phyloP scores from a whole-genome alignment of 2,329 filamentous ascomycete species.

The Chrysoporthe austroafricana region DNA sequence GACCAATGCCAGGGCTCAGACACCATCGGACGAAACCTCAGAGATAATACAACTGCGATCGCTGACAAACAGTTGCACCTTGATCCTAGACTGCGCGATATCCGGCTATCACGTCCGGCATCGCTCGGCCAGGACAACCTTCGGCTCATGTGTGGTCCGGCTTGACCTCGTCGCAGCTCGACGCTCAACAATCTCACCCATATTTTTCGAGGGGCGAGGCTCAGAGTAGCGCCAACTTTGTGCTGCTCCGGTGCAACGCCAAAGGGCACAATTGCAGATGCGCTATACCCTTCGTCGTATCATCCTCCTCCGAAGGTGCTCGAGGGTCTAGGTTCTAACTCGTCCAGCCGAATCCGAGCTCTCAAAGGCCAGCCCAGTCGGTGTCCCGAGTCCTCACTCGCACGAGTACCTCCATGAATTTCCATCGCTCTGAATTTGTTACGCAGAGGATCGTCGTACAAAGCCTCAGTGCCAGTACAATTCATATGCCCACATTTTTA shows the following conservation, averaged over 20 bases:
- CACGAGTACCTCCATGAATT: not conserved
- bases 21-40: not conserved
- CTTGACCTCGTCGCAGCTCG: not conserved
- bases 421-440: not conserved
- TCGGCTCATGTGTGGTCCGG: not conserved
- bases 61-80: not conserved
- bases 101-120: not conserved
- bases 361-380: not conserved
- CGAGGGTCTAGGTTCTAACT: not conserved
- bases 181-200: not conserved
- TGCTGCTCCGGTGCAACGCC: not conserved
- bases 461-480: not conserved
- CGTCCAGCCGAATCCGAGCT: not conserved
- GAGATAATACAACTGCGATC: not conserved
- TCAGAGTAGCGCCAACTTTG: not conserved
- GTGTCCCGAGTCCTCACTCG: not conserved
- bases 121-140: not conserved
- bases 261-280: not conserved
- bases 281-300: not conserved
- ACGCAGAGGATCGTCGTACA: not conserved
- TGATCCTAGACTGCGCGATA: not conserved
- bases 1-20: conserved; percentile 5
- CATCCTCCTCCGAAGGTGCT: not conserved
- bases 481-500: not conserved
- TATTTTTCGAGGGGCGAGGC: not conserved